These are phyloP conservation scores for Pleurotus djamor DNA, from an alignment of 768 basidiomycete genomes.

Conservation along the genomic window DNA sequence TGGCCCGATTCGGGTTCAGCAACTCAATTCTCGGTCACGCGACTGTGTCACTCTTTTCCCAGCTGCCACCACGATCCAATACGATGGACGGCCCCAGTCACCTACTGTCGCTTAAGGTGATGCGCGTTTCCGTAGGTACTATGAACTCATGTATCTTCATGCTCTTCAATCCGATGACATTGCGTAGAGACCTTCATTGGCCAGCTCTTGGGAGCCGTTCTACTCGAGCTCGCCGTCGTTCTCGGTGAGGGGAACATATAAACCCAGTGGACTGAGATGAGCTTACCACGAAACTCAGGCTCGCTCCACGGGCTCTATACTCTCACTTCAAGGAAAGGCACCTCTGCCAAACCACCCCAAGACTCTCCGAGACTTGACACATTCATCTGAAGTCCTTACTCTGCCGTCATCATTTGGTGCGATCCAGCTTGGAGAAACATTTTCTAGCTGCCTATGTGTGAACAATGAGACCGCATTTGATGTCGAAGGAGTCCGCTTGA, in stretches of 20 bases:
- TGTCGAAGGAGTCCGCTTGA: constrained; percentile 62
- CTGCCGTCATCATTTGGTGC: constrained; percentile 83
- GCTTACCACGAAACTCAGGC: constrained; percentile 29
- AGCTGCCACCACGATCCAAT: not conserved
- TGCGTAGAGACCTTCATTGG: constrained; percentile 66
- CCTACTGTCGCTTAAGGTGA: constrained; percentile 78
- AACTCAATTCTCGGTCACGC: too few species aligned
- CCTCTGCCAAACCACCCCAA: constrained; percentile 79
- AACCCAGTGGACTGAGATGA: not conserved
- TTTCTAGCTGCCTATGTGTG: constrained; percentile 78
- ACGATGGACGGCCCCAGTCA: constrained; percentile 55
- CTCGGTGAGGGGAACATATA: constrained; percentile 40
- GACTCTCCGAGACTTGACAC: constrained; percentile 78
- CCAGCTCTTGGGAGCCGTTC: constrained; percentile 82
- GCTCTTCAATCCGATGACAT: constrained; percentile 5
- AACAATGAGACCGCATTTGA: constrained; percentile 72
- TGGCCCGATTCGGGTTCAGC: too few species aligned
- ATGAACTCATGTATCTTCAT: constrained; percentile 8
- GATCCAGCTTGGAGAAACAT: constrained; percentile 89
- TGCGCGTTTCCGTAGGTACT: constrained; percentile 79
- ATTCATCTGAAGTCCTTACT: constrained; percentile 75
- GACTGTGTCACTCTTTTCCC: not conserved
- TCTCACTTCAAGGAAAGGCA: constrained; percentile 70
- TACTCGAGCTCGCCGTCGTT: constrained; percentile 83
- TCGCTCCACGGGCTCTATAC: constrained; percentile 74